Evolutionary conservation across 495 filamentous ascomycete species (phyloP).

Genomic region (Hyaloscypha variabilis): DNA sequence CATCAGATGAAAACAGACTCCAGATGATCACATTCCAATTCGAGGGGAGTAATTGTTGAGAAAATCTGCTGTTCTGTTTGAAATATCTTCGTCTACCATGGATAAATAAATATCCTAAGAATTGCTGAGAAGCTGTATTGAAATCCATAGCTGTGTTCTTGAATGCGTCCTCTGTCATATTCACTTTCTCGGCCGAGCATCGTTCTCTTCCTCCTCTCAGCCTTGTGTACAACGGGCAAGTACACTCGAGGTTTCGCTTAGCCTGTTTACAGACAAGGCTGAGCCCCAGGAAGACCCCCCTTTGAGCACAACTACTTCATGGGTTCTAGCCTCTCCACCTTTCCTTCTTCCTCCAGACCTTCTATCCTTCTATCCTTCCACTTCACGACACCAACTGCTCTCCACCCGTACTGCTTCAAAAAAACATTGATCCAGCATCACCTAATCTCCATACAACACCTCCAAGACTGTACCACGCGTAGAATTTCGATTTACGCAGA

Average conservation of each 20-base stretch:
- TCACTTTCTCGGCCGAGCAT: background rate
- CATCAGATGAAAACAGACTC: background rate
- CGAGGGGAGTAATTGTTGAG: too few relatives aligned
- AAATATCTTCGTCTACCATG: background rate
- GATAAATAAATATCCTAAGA: background rate
- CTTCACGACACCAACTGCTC: background rate
- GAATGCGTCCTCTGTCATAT: background rate
- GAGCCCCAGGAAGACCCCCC: background rate
- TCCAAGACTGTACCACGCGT: background rate
- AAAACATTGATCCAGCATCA: background rate
- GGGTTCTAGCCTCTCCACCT: background rate
- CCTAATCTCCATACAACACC: background rate
- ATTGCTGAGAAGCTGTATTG: background rate
- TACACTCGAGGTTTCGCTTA: background rate
- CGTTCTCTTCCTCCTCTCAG: background rate
- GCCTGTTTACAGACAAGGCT: background rate
- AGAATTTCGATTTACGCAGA: background rate
- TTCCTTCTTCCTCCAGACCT: background rate
- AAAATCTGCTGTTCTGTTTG: background rate
- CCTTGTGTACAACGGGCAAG: background rate
- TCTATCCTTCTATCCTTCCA: background rate
- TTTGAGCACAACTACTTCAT: background rate
- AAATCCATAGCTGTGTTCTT: background rate
- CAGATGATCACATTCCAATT: background rate
- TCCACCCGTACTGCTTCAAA: background rate